Percentiles rank a stretch among this genome's conserved stretches.
phyloP scores from a whole-genome alignment of 2,329 filamentous ascomycete genomes.

The Bipolaris cookei region DNA sequence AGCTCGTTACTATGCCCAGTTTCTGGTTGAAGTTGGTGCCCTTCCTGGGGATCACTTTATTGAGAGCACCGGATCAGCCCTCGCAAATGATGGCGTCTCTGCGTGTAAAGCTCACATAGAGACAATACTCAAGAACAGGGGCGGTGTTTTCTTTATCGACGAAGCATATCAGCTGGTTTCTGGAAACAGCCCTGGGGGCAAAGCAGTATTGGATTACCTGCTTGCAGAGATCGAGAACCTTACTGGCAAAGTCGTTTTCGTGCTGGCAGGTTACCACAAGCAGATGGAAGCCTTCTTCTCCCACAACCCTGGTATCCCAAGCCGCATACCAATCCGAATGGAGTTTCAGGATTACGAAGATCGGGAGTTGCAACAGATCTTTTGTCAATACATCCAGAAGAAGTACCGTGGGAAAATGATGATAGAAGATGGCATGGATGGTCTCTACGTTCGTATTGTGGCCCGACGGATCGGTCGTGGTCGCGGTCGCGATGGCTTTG shows the following conservation, averaged over 20 bases:
- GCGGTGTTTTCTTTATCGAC: slow-evolving; percentile 77
- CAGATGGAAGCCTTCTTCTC: slow-evolving; percentile 79
- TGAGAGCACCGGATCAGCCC: slow-evolving; percentile 71
- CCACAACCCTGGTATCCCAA: slow-evolving; percentile 74
- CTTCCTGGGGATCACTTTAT: slow-evolving; percentile 66
- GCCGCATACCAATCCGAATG: slow-evolving; percentile 70
- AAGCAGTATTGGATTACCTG: slow-evolving; percentile 71
- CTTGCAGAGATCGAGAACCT: slow-evolving; percentile 76
- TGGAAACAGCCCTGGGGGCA: slow-evolving; percentile 63
- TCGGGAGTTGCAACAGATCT: slow-evolving; percentile 66
- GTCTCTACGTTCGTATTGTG: slow-evolving; percentile 65
- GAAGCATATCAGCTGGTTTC: slow-evolving; percentile 77
- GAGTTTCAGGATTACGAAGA: slow-evolving; percentile 74
- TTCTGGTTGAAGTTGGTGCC: slow-evolving; percentile 67
- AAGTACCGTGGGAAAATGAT: slow-evolving; percentile 64
- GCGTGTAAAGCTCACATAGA: slow-evolving; percentile 65
- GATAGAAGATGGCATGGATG: slow-evolving; percentile 52
- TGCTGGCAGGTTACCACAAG: slow-evolving; percentile 75
- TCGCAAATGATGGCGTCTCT: slow-evolving; percentile 67
- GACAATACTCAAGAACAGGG: slow-evolving; percentile 62
- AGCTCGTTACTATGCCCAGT: slow-evolving; percentile 71
- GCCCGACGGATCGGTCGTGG: slow-evolving; percentile 66
- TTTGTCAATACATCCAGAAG: slow-evolving; percentile 61
- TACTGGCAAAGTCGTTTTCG: slow-evolving; percentile 71
- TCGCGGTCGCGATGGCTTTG: slow-evolving; percentile 71